Base-by-base conservation (phyloP, 75 land plant genomes). In the Chamaecyparis obtusa region DNA sequence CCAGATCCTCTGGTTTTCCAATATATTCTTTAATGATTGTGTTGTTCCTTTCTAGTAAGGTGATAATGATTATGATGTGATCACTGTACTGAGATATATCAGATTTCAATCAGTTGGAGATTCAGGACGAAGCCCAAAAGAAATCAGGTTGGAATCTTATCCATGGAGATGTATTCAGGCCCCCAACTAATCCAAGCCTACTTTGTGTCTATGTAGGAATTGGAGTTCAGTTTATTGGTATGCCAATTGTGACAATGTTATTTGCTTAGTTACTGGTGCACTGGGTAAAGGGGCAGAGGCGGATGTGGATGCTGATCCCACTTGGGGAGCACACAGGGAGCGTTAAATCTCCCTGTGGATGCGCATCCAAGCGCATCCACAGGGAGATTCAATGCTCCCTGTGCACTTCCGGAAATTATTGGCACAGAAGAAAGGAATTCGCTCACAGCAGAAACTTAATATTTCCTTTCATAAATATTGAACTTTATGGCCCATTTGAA, bases 41-140 rank as follows among this genome's bases (percentile, higher is more conserved):
- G 39, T 85, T 94, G 39, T 94, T 94, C 89, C 90, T 94, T 9
- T 91, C 95, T 81, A 93, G 96, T 16, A 93, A 93, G 94, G 93
- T 94, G 36, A 95, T 93, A n/a, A 95, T 94, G 94, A 95, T 95
- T 84, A 94, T 94, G 95, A 94, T 95, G 93, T 90, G 94, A 74
- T 93, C 97, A 27, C 91, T 95, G 17, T 94, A 94, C 86, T 89
- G 90, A 87, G 97, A 95, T 84, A 95, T 95, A 82, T 90, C 97
- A 17, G 91, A 94, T 55, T 94, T 94, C 82, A 95, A 95, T 88
- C 96, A 95, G 85, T 86, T 93, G 57, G 96, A 94, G 60, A 93
- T 91, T 39, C 92, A 92, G 83, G 95, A 94, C 33, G 95, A 94
- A 92, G 95, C 95, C 3, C 95, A 94, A 69, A 94, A 94, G 85